Evolutionary conservation across 768 basidiomycete genomes (phyloP), one percentile per base, ranked within the genome.

Genomic region (Phallus indusiatus): DNA sequence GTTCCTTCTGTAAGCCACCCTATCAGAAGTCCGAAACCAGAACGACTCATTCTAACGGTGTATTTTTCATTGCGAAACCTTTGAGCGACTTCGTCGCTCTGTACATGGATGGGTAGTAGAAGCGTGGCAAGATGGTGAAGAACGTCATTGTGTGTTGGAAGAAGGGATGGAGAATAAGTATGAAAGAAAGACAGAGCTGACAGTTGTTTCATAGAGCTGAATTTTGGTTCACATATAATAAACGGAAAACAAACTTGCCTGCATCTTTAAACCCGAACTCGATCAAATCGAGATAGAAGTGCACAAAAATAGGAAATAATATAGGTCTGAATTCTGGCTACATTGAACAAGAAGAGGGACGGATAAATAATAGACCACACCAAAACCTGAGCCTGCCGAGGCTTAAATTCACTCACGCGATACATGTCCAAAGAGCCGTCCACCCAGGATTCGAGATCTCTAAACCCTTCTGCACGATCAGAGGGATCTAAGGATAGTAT

Each of bases 1-100:
- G 86, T 77, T 16, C 93, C 94, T 69, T 97, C 94, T 21, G 92
- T 96, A 59, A 98, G 74, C 96, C 96, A 99, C 33, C 95, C 94
- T 1, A 98, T 79, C 8, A 99, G 77, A 28, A 99, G 81, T 48
- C 88, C 82, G 68, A 96, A 95, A 7, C 94, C 90, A 37, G 94
- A 94, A 24, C 90, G 82, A 56, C 89, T 90, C 83, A 98, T 90
- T 47, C 83, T 81, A 54, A 98, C 79, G 35, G 83, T 81, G 71
- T 97, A 99, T 71, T 94, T 93, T 71, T 96, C 92, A 53, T 84
- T 84, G 58, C 90, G 79, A 66, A 95, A 94, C 9, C 90, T 81
- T 68, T 89, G 86, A 0, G 91, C 93, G 9, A 85, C 69, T 54
- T 90, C 83, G 65, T 92, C 90, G 56, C 83, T 85, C 61, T 87